These are phyloP conservation scores for Novymonas esmeraldas DNA, from an alignment of 208 protist genomes.

Conservation along the genomic window DNA sequence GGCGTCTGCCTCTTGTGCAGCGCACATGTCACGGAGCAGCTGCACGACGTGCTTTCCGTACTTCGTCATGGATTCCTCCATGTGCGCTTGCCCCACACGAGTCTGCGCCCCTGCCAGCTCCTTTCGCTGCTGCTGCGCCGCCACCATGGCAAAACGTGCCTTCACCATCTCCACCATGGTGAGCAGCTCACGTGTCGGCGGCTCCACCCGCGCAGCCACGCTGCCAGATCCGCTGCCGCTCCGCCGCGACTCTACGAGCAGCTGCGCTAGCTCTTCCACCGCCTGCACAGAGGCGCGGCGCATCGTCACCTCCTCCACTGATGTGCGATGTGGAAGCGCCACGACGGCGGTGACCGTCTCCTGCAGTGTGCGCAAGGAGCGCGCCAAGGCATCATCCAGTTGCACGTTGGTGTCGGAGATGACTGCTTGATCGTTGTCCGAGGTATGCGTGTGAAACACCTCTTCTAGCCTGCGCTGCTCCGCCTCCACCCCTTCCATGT, in stretches of 20 bases:
- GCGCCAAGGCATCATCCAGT: constrained; percentile 22
- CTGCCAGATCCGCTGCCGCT: constrained; percentile 10
- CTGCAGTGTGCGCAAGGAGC: constrained; percentile 23
- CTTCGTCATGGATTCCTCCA: constrained; percentile 47
- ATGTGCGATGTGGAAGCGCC: constrained; percentile 35
- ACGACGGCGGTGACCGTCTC: constrained; percentile 39
- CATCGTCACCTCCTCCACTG: constrained; percentile 30
- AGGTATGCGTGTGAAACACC: constrained; percentile 10
- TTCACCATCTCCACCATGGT: constrained; percentile 72
- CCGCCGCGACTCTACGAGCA: constrained; percentile 36
- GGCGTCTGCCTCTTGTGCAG: constrained; percentile 18
- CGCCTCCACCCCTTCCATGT: constrained; percentile 31
- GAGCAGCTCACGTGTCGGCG: constrained; percentile 57
- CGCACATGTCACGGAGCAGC: constrained; percentile 43
- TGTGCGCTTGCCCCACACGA: constrained; percentile 40
- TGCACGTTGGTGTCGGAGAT: constrained; percentile 3
- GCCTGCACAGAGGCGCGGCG: constrained; percentile 27
- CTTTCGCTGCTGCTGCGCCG: constrained; percentile 60
- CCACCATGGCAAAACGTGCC: constrained; percentile 49
- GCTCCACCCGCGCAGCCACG: constrained; percentile 43
- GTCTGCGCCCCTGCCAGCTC: constrained; percentile 45
- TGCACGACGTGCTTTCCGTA: constrained; percentile 44
- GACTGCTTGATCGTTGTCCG: background rate
- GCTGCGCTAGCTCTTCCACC: constrained; percentile 74
- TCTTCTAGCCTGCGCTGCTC: constrained; percentile 16